A percentile compares a stretch with the other conserved stretches of the same genome.
These are phyloP conservation scores for Xylaria curta DNA, from an alignment of 495 filamentous ascomycete species.

Conservation along the genomic window DNA sequence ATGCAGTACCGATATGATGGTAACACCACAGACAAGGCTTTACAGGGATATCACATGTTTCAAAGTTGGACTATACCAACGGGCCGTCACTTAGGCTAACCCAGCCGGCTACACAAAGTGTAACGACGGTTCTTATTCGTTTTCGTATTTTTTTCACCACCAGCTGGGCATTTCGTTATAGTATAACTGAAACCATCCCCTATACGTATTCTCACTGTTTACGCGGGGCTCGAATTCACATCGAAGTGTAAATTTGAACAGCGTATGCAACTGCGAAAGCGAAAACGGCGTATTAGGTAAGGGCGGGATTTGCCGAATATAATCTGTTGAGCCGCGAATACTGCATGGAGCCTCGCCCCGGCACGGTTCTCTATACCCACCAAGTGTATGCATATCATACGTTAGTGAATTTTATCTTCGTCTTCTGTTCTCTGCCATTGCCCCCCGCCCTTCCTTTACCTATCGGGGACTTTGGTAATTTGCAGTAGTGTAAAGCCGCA, in stretches of 20 bases:
- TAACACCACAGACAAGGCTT: background rate
- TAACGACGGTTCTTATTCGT: constrained; percentile 27
- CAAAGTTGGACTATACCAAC: background rate
- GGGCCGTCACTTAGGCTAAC: background rate
- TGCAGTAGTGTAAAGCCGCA: too few species aligned
- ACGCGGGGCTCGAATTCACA: too few species aligned
- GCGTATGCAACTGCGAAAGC: background rate
- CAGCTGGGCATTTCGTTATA: background rate
- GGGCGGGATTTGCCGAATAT: background rate
- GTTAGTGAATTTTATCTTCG: too few species aligned
- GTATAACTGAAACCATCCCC: background rate
- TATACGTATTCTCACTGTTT: too few species aligned
- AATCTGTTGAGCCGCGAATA: background rate
- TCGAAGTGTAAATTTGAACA: too few species aligned
- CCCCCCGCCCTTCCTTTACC: too few species aligned
- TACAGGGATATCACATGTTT: background rate
- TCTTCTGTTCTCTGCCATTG: too few species aligned
- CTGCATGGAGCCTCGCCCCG: background rate
- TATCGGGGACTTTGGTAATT: too few species aligned
- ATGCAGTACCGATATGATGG: background rate
- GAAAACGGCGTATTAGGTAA: too few species aligned
- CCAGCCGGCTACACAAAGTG: background rate
- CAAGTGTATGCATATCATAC: background rate
- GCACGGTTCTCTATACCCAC: background rate
- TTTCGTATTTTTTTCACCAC: constrained; percentile 27